A percentile compares a stretch with the other conserved stretches of the same genome.
phyloP scores from a whole-genome alignment of 1,139 yeast species.

The Debaryomyces fabryi region DNA sequence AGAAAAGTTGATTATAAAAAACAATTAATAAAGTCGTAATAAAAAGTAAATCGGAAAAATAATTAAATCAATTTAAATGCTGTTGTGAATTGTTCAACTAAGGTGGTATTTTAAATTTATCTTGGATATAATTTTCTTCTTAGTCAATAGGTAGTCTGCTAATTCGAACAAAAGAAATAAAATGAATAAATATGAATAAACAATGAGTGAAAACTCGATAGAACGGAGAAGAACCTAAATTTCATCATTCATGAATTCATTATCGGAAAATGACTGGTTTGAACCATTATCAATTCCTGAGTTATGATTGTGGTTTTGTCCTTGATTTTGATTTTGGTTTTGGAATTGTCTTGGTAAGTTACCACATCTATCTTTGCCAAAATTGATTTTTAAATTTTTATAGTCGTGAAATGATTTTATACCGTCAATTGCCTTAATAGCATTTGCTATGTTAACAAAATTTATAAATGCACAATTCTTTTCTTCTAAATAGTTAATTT shows the following conservation, averaged over 20 bases:
- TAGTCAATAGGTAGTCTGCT: background rate
- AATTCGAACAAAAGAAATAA: conserved; percentile 5
- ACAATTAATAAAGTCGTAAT: conserved; percentile 1
- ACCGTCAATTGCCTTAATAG: conserved; percentile 76
- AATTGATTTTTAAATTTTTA: conserved; percentile 67
- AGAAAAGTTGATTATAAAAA: conserved; percentile 4
- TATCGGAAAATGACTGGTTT: conserved; percentile 30
- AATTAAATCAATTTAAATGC: conserved; percentile 3
- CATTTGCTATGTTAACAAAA: conserved; percentile 78
- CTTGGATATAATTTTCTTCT: background rate
- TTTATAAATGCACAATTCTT: conserved; percentile 84
- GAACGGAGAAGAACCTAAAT: conserved; percentile 7
- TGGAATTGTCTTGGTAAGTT: conserved; percentile 66
- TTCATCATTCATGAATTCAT: conserved; percentile 29
- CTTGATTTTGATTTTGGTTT: conserved; percentile 33
- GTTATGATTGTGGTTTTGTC: conserved; percentile 8
- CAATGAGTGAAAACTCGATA: background rate
- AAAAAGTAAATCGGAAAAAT: background rate
- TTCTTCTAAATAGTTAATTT: conserved; percentile 73
- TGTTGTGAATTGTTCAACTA: conserved; percentile 2
- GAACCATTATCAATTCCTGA: conserved; percentile 25
- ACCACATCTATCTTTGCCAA: conserved; percentile 93
- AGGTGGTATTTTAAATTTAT: background rate
- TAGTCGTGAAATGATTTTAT: conserved; percentile 55
- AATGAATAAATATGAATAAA: conserved; percentile 4